Evolutionary conservation across 2,329 filamentous ascomycete species (phyloP).

Genomic region (Colletotrichum spinosum): DNA sequence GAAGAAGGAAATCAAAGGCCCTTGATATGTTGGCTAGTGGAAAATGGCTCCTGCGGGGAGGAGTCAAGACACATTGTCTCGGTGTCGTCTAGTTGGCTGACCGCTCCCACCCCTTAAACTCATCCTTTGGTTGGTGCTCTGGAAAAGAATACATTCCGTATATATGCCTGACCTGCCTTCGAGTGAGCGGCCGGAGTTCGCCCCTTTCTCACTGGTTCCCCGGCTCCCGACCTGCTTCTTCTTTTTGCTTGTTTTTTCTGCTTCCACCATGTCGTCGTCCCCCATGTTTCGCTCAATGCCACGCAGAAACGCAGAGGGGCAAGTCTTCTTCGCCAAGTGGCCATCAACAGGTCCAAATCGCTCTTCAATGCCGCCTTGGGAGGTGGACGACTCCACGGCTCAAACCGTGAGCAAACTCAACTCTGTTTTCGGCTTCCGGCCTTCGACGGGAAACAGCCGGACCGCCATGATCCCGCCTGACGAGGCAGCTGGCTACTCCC

Average conservation of each 20-base stretch:
- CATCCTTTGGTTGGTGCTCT: slow-evolving; percentile 21
- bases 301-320: slow-evolving; percentile 28
- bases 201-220: slow-evolving; percentile 30
- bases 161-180: slow-evolving; percentile 29
- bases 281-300: slow-evolving; percentile 30
- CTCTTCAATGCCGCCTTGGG: slow-evolving; percentile 22
- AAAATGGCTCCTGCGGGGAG: slow-evolving; percentile 31
- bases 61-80: slow-evolving; percentile 30
- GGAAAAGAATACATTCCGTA: slow-evolving; percentile 12
- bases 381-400: slow-evolving; percentile 31
- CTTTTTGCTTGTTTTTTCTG: slow-evolving; percentile 25
- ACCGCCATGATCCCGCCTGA: slow-evolving; percentile 11
- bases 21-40: slow-evolving; percentile 32
- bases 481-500: slow-evolving; percentile 21
- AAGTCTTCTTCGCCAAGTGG: slow-evolving; percentile 34
- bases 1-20: slow-evolving; percentile 23
- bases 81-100: slow-evolving; percentile 30
- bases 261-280: slow-evolving; percentile 21
- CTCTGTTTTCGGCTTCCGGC: slow-evolving; percentile 30
- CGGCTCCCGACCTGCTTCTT: slow-evolving; percentile 26
- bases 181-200: slow-evolving; percentile 13
- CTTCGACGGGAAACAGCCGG: slow-evolving; percentile 11
- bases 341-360: slow-evolving; percentile 19
- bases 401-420: slow-evolving; percentile 34
- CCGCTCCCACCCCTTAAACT: slow-evolving; percentile 28